Base-by-base conservation (phyloP, 768 basidiomycete genomes). In the Amanita polypyramis region DNA sequence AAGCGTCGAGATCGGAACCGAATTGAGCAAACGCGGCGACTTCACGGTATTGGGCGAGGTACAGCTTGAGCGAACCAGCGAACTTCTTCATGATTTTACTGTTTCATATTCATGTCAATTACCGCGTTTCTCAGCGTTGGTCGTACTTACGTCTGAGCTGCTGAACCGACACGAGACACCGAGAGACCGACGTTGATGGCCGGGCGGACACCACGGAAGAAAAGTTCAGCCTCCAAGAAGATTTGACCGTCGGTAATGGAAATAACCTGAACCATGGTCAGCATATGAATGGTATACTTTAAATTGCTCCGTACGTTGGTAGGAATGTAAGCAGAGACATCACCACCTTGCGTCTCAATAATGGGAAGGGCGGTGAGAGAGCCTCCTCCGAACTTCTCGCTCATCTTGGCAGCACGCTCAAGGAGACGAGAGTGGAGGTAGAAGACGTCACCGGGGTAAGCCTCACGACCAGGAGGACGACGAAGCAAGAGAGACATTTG, bases 181-280 rank as follows among this genome's bases (percentile, higher is more conserved):
- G 96, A 99, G 54, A 98, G 91, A 94, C 96, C 96, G 77, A 99
- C 96, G 75, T 98, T 98, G 70, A 98, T 98, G 57, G 96, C 96
- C 47, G 96, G 95, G 65, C 95, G 91, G 58, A 97, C 87, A 82
- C 96, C 96, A 77, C 96, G 94, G 93, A 99, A 97, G 93, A 99
- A 99, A 64, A 97, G 85, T 68, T 97, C 95, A 61, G 95, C 93
- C 70, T 98, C 95, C 86, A 98, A 87, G 87, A 98, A 98, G 72
- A 96, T 95, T 71, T 97, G 94, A 62, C 96, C 96, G 62, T 99
- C 95, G 44, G 96, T 99, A 67, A 99, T 99, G 61, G 96, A 98
- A 63, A 99, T 99, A 64, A 99, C 94, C 90, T 96, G 51, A 27
- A 51, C 47, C 46, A 32, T 11, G 52, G 47, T 32, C 52, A 42